Conservation (phyloP, 2,329 filamentous ascomycete species). For the Aspergillus ustus region DNA sequence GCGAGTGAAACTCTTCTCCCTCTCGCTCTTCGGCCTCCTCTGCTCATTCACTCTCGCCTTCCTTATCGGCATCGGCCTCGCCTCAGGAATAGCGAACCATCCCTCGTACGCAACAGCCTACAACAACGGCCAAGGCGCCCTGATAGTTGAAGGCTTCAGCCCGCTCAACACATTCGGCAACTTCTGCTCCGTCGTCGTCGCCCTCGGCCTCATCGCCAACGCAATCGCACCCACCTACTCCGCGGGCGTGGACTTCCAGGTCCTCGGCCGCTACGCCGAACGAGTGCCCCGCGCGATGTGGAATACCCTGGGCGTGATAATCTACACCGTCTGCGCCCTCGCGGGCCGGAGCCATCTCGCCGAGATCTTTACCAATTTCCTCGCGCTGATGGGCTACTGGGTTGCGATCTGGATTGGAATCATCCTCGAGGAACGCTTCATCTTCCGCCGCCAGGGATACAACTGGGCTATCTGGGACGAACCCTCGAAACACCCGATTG, state of each 20-base stretch:
- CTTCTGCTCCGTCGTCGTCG: conserved; percentile 68
- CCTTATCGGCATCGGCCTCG: conserved; percentile 66
- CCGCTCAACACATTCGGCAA: conserved; percentile 66
- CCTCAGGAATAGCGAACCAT: conserved; percentile 59
- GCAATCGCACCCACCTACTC: conserved; percentile 69
- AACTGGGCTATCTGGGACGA: conserved; percentile 68
- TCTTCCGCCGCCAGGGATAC: conserved; percentile 63
- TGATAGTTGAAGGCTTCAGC: conserved; percentile 66
- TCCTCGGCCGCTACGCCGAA: conserved; percentile 63
- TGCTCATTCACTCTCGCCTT: conserved; percentile 65
- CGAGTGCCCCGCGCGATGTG: conserved; percentile 66
- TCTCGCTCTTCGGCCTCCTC: conserved; percentile 62
- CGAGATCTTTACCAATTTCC: conserved; percentile 70
- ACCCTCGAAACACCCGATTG: conserved; percentile 62
- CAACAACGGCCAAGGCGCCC: conserved; percentile 62
- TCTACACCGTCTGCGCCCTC: conserved; percentile 68
- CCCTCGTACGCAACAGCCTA: conserved; percentile 63
- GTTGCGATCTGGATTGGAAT: conserved; percentile 68
- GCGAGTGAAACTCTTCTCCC: conserved; percentile 58
- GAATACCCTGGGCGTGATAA: conserved; percentile 65
- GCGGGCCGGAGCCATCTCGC: conserved; percentile 65
- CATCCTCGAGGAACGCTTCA: conserved; percentile 60
- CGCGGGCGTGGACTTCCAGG: conserved; percentile 69
- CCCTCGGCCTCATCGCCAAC: conserved; percentile 68
- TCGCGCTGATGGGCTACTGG: conserved; percentile 74